Conservation (phyloP, 2,329 filamentous ascomycete species). For the Dothideomycetes sp. region DNA sequence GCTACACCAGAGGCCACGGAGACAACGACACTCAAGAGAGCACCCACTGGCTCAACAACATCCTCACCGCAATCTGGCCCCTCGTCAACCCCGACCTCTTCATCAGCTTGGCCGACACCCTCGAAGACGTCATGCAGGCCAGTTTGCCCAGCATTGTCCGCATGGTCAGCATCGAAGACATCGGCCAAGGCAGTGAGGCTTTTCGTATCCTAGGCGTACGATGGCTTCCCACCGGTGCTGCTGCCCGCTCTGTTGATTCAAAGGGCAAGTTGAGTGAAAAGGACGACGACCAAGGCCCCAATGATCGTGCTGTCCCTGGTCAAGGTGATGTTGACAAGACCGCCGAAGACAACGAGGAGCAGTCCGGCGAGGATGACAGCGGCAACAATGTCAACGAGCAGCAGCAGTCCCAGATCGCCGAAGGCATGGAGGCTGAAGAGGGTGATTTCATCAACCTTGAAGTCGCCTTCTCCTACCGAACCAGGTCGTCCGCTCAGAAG, state of each 20-base stretch:
- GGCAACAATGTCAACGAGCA: constrained; percentile 19
- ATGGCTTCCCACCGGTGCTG: constrained; percentile 62
- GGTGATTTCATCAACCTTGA: constrained; percentile 71
- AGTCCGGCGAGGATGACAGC: constrained; percentile 27
- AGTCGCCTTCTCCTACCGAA: constrained; percentile 61
- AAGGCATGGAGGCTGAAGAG: constrained; percentile 65
- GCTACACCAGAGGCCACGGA: constrained; percentile 8
- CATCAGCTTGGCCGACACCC: constrained; percentile 53
- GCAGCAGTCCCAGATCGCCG: constrained; percentile 26
- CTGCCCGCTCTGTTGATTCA: constrained; percentile 47
- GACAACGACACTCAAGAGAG: constrained; percentile 47
- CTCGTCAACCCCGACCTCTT: constrained; percentile 68
- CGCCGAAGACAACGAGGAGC: constrained; percentile 23
- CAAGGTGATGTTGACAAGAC: constrained; percentile 28
- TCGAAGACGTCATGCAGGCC: constrained; percentile 74
- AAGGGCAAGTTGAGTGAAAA: constrained; percentile 46
- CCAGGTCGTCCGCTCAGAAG: constrained; percentile 48
- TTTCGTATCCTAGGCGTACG: constrained; percentile 59
- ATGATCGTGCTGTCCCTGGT: constrained; percentile 40
- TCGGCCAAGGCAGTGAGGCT: constrained; percentile 63
- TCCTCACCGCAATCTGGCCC: constrained; percentile 59
- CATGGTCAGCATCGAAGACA: constrained; percentile 49
- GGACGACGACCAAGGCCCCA: constrained; percentile 27
- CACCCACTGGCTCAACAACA: constrained; percentile 59
- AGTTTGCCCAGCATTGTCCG: constrained; percentile 57